Evolutionary conservation across 192 early-diverging fungal species (phyloP).

Genomic region (Linnemannia hyalina): DNA sequence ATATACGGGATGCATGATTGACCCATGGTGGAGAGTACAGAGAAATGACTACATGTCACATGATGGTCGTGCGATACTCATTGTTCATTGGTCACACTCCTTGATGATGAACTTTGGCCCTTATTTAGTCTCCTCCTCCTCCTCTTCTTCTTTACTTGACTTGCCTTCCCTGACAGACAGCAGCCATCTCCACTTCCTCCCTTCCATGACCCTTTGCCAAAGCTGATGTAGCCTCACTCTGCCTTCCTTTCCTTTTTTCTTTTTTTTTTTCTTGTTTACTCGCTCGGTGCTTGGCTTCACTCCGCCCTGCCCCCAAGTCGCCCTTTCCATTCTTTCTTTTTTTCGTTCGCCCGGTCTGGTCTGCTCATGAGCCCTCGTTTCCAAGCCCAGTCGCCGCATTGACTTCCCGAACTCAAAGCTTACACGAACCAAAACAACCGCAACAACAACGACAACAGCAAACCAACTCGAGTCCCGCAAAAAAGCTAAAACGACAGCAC

Average conservation of each 20-base stretch:
- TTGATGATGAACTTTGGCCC: background rate
- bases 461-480: too few relatives aligned
- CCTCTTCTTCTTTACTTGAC: background rate
- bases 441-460: background rate
- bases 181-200: background rate
- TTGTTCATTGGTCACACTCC: background rate
- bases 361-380: background rate
- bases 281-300: background rate
- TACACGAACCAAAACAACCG: background rate
- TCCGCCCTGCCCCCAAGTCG: background rate
- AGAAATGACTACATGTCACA: background rate
- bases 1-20: too few relatives aligned
- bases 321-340: too few relatives aligned
- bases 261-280: background rate
- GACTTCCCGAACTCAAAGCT: slow-evolving; percentile 4
- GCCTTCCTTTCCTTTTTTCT: background rate
- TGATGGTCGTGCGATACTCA: background rate
- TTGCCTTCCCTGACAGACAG: background rate
- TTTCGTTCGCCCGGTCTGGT: background rate
- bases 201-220: background rate
- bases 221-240: slow-evolving; percentile 9
- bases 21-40: too few relatives aligned
- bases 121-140: background rate
- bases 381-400: slow-evolving; percentile 2
- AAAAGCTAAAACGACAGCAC: background rate